These are phyloP conservation scores for Boletellus sp. DNA, from an alignment of 768 basidiomycete species.

Conservation along the genomic window DNA sequence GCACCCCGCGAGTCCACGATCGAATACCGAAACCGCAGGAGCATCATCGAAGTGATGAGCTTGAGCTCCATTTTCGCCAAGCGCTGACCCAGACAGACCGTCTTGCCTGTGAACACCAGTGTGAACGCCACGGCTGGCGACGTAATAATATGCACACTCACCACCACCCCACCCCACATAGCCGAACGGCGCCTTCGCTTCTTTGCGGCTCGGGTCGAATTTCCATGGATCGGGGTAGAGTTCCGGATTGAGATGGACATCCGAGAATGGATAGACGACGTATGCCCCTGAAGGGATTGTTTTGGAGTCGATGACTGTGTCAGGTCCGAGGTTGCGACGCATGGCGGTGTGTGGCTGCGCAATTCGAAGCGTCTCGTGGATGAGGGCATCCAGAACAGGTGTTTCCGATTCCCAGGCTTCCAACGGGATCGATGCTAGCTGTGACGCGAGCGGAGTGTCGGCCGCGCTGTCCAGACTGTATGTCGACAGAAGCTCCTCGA, in stretches of 20 bases:
- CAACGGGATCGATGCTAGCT: conserved; percentile 59
- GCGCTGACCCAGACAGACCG: conserved; percentile 67
- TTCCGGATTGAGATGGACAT: conserved; percentile 69
- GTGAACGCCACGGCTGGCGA: conserved; percentile 11
- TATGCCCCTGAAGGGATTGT: conserved; percentile 70
- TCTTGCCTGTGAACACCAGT: conserved; percentile 51
- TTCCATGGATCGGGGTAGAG: conserved; percentile 76
- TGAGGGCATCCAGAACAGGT: conserved; percentile 67
- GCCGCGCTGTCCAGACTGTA: conserved; percentile 31
- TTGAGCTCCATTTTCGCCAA: conserved; percentile 74
- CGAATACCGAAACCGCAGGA: conserved; percentile 58
- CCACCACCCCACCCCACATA: conserved; percentile 82
- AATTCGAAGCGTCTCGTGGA: conserved; percentile 73
- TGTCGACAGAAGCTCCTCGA: conserved; percentile 50
- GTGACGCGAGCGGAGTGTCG: conserved; percentile 36
- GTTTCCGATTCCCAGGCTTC: conserved; percentile 67
- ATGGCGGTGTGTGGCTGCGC: conserved; percentile 80
- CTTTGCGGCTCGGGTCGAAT: conserved; percentile 61
- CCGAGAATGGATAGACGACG: conserved; percentile 76
- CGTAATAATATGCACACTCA: conserved; percentile 37
- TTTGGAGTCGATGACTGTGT: conserved; percentile 65
- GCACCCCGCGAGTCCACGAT: conserved; percentile 53
- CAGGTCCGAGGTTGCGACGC: conserved; percentile 75
- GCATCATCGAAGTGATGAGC: conserved; percentile 62
- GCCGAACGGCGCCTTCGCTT: conserved; percentile 48